A percentile compares a stretch with the other conserved stretches of the same genome.
Evolutionary conservation across 441 rosid species (phyloP).

Genomic region (Pelargonium citronellum): DNA sequence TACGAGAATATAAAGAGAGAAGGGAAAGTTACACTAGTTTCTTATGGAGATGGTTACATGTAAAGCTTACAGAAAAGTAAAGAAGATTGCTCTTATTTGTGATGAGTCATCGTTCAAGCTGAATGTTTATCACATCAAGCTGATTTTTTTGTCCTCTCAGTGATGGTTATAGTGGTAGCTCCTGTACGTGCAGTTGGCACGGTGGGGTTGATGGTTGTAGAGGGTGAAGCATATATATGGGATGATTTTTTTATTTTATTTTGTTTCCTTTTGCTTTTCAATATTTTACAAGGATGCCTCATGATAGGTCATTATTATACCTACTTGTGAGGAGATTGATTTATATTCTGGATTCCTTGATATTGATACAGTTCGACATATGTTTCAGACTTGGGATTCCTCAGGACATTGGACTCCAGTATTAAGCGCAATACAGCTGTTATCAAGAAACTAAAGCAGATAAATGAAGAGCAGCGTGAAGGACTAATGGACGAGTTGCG

Average conservation of each 20-base stretch:
- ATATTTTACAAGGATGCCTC: too few relatives aligned
- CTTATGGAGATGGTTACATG: too few relatives aligned
- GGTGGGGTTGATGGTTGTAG: neutral
- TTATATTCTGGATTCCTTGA: slow-evolving; percentile 13
- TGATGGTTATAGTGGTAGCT: neutral
- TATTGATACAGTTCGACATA: slow-evolving; percentile 26
- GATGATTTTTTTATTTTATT: too few relatives aligned
- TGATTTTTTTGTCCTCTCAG: too few relatives aligned
- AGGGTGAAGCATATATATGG: too few relatives aligned
- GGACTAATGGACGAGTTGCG: slow-evolving; percentile 87
- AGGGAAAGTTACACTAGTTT: too few relatives aligned
- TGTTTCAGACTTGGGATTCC: slow-evolving; percentile 69
- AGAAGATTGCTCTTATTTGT: too few relatives aligned
- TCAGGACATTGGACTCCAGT: slow-evolving; percentile 92
- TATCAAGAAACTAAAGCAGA: slow-evolving; percentile 85
- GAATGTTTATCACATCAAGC: too few relatives aligned
- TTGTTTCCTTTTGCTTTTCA: too few relatives aligned
- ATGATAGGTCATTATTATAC: neutral
- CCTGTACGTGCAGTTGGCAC: neutral
- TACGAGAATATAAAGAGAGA: neutral
- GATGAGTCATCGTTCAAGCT: too few relatives aligned
- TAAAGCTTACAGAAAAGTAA: too few relatives aligned
- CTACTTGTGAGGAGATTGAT: neutral
- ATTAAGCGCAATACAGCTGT: slow-evolving; percentile 89
- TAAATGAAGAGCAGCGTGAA: slow-evolving; percentile 90